Percentiles rank a stretch among this genome's conserved stretches.
These are phyloP conservation scores for Phialophora tarda DNA, from an alignment of 2,329 filamentous ascomycete species.

Conservation along the genomic window DNA sequence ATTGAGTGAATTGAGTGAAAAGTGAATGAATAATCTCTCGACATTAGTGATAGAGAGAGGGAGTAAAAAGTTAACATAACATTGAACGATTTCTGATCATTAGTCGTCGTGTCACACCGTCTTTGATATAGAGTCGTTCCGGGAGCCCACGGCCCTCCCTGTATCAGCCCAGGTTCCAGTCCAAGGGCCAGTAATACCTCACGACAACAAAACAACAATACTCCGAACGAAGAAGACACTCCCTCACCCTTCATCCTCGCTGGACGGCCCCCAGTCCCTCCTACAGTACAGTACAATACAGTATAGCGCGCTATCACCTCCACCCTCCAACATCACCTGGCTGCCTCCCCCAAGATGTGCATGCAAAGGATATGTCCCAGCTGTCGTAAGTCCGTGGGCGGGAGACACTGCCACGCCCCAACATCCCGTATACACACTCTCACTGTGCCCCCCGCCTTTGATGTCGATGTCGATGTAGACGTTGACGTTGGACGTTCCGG, in stretches of 20 bases:
- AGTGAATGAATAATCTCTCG: background rate
- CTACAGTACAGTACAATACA: background rate
- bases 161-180: background rate
- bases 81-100: background rate
- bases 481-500: too few species aligned
- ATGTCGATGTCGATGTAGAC: background rate
- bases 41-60: too few species aligned
- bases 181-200: background rate
- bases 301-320: background rate
- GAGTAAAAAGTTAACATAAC: background rate
- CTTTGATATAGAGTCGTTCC: background rate
- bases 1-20: too few species aligned
- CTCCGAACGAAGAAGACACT: background rate
- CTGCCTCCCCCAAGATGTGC: conserved; percentile 52
- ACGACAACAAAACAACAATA: background rate
- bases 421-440: background rate
- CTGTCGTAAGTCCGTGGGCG: conserved; percentile 51
- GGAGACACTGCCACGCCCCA: background rate
- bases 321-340: background rate
- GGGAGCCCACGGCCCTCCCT: background rate
- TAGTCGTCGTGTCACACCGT: background rate
- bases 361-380: conserved; percentile 57
- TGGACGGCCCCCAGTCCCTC: background rate
- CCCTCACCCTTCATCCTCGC: background rate
- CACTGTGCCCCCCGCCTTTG: background rate